Base-by-base conservation (phyloP, 1,139 yeast genomes). In the Diutina rugosa region DNA sequence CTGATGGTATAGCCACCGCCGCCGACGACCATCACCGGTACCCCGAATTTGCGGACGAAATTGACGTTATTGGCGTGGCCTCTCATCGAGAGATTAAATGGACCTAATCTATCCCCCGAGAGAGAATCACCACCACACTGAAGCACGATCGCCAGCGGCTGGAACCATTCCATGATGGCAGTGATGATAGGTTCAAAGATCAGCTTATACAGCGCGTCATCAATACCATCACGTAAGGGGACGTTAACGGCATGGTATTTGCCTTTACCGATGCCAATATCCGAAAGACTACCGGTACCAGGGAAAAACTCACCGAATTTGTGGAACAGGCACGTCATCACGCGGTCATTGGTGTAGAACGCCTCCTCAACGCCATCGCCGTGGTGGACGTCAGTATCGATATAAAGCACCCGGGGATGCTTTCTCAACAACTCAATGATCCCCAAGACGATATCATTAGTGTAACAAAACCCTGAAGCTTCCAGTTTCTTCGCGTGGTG, bases 361-460 rank as follows among this genome's bases (percentile, higher is more conserved):
- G 53, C 53, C 16, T 49, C 53, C 8, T 49, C 53, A n/a, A 49
- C 53, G 4, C 53, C 53, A 49, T 49, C 53, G n/a, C 53, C 53
- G 16, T 49, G 53, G 38, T 49, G 53, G 38, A 49, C 53, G n/a
- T 49, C 53, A 12, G 53, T 49, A 16, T 49, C 53, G 16, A 49
- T 49, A 18, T 49, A 49, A 4, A 49, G 14, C n/a, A 49, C 53
- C 28, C 53, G 41, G 8, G 53, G 53, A 9, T 49, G 53, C 28
- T 29, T 38, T 18, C 53, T 35, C 14, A 49, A 32, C 41, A 49
- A 32, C 32, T 49, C 53, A 28, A 49, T 49, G 29, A 49, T 49
- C 45, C 53, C 53, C 14, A 49, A 12, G 29, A 49, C 53, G 30
- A 49, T 49, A 18, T 49, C 53, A n/a, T 49, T 49, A n/a, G 53